phyloP scores from a whole-genome alignment of 305 asterid genomes.

The Plantago coronopus region DNA sequence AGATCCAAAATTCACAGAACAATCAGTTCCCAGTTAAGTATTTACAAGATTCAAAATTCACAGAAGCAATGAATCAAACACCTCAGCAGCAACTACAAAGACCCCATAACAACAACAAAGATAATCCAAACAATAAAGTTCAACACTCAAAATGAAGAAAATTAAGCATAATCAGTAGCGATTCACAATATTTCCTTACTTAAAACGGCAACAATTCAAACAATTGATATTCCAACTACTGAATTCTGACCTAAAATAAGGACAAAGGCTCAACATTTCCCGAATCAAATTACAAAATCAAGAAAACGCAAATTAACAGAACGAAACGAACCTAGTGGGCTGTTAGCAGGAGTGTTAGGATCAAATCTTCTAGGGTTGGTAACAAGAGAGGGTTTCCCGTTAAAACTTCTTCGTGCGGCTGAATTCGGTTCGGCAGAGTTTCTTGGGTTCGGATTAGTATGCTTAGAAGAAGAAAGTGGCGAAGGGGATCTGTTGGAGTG shows the following conservation, averaged over 20 bases:
- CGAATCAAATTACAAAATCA: conserved; percentile 1
- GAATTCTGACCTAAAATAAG: no score
- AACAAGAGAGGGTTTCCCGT: conserved; percentile 51
- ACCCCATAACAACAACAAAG: background rate
- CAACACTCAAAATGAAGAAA: background rate
- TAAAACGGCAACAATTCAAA: background rate
- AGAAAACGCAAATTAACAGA: no score
- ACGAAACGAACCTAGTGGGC: conserved; percentile 67
- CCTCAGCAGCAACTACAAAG: background rate
- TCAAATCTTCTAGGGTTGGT: conserved; percentile 44
- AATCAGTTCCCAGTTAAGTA: no score
- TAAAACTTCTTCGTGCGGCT: conserved; percentile 55
- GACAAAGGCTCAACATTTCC: no score
- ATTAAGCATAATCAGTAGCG: background rate
- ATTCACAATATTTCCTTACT: background rate
- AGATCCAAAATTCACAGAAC: background rate
- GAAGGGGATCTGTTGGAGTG: conserved; percentile 68
- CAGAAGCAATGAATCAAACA: no score
- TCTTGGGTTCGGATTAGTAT: conserved; percentile 39
- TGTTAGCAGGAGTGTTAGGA: conserved; percentile 70
- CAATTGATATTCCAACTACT: no score
- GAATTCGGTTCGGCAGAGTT: conserved; percentile 35
- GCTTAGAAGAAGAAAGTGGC: conserved; percentile 51
- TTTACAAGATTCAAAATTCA: background rate
- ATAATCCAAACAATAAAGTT: background rate